Base-by-base conservation (phyloP, 1,139 yeast genomes). In the Magnusiomyces fungicola region DNA sequence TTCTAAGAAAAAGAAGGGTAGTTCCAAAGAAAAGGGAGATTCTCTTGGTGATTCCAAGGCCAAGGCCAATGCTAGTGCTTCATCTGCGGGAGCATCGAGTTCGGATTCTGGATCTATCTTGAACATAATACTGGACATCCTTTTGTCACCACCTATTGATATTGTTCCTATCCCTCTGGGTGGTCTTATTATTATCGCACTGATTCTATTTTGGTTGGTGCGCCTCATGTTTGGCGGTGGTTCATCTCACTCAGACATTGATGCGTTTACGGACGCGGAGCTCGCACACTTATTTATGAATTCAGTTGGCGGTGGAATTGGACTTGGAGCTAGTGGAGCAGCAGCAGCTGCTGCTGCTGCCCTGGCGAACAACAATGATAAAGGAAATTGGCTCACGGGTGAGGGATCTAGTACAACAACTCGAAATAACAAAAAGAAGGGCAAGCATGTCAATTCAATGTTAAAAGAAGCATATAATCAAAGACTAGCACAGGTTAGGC, bases 151-250 rank as follows among this genome's bases (percentile, higher is more conserved):
- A 19, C 55, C 57, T 2, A 25, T 55, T 18, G 53, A 56, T 3
- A 38, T 47, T 29, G 45, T 57, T 9, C 60, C 58, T 3, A 38
- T 57, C 16, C 61, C 61, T 4, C 23, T 52, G 7, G 56, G 59
- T 55, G 57, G 51, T 4, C 44, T 49, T 18, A 22, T 59, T 19
- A 49, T 57, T 12, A 25, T 55, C 7, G 51, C 51, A 18, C 45
- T 58, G 43, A 39, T 53, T 18, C 51, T 56, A 47, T 50, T 55
- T 33, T 48, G 66, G n/a, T 51, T 62, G 22, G 57, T 65, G 19
- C 43, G 59, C 19, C 48, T 52, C 18, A 54, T 63, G 19, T 53
- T 36, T 36, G 23, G 44, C 39, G 48, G 47, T n/a, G 29, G 39
- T 25, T 12, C 19, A 5, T 2, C n/a, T 14, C 21, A 25, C 22